Percentiles rank a stretch among this genome's conserved stretches.
Conservation (phyloP, 306 rosid genomes). For the Fragaria ananassa region DNA sequence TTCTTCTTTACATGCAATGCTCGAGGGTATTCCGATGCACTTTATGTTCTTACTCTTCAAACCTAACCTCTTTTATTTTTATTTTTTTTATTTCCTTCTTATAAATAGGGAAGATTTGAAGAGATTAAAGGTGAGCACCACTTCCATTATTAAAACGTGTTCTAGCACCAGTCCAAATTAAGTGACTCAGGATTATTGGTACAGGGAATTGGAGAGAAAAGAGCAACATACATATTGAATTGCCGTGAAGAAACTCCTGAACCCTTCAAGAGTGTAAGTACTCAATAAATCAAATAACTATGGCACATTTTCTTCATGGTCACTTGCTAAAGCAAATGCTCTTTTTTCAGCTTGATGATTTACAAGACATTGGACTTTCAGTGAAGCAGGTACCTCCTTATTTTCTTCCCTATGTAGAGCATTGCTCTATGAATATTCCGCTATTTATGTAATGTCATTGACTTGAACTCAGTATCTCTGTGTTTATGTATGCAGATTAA, state of each 20-base stretch:
- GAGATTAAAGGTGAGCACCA: slow-evolving; percentile 49
- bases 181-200: not conserved
- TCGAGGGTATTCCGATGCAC: not conserved
- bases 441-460: not conserved
- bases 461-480: not conserved
- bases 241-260: slow-evolving; percentile 72
- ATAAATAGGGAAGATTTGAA: slow-evolving; percentile 66
- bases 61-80: slow-evolving; percentile 14
- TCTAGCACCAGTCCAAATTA: not conserved
- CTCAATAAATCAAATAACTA: not conserved
- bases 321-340: not conserved
- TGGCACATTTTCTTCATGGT: not conserved
- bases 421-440: not conserved
- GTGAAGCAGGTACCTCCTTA: slow-evolving; percentile 62
- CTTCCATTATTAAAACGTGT: not conserved
- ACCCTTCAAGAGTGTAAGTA: slow-evolving; percentile 77
- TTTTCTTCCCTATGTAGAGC: not conserved
- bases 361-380: slow-evolving; percentile 72
- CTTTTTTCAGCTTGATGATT: slow-evolving; percentile 69
- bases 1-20: not conserved
- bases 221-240: slow-evolving; percentile 65
- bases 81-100: not conserved
- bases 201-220: slow-evolving; percentile 93
- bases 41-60: not conserved
- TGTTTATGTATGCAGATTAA: slow-evolving; percentile 42